Base-by-base conservation (phyloP, 2,329 filamentous ascomycete species). In the Colletotrichum sp. region DNA sequence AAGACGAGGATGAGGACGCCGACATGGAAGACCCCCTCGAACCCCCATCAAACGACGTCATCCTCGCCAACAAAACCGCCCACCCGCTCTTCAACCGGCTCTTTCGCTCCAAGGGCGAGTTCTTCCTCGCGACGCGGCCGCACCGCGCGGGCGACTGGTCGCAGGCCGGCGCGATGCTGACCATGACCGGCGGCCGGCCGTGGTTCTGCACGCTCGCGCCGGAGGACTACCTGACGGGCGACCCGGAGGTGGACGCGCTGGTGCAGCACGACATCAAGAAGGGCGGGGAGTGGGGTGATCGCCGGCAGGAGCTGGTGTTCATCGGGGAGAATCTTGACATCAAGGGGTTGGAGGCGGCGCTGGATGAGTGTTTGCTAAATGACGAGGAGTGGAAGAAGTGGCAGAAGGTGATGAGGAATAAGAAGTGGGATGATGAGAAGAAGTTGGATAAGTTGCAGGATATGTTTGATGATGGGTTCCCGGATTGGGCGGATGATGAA, bases 271-370 rank as follows among this genome's bases (percentile, higher is more conserved):
- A 91, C 78, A 87, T 91, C 26, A 80, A 84, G 8, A 88, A 89
- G 30, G 89, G 89, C 7, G 90, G 90, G 0, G 88, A 91, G 75
- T 95, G 93, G 92, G 93, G 92, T 1, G 93, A 95, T 78, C 87
- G 93, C 2, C 87, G 93, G 3, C 93, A 95, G 81, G 93, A 95
- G 81, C 81, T 95, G 8, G 93, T 95, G 4, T 94, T 95, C 76
- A 95, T 95, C 73, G 93, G 93, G 0, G 92, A 95, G 82, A 87
- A 88, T 7, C 86, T 95, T 16, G 87, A 94, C 66, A 80, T 86
- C 2, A 80, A 82, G 7, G 87, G 85, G 0, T 84, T 95, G 18
- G 89, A 88, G 28, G 83, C 82, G 6, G 81, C 89, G 39, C 81
- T 95, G 5, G 91, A 95, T 79, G 83, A 81, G 3, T 95, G 93